These are phyloP conservation scores for Chimonanthus salicifolius DNA, from an alignment of 164 flowering plant genomes.

Conservation along the genomic window DNA sequence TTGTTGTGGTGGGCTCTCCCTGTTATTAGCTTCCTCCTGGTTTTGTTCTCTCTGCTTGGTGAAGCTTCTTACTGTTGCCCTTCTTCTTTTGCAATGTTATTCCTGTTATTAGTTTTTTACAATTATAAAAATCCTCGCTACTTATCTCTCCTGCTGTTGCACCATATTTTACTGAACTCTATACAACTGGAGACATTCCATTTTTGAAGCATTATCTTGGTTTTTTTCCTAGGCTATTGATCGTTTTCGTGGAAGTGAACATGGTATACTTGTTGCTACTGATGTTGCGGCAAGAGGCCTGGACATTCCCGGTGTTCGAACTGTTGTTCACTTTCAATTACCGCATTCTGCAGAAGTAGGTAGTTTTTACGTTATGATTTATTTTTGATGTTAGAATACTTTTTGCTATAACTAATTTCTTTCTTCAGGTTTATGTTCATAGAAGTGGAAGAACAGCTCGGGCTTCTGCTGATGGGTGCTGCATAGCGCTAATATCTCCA, in stretches of 20 bases:
- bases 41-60: too few species aligned
- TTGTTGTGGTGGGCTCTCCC: too few species aligned
- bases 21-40: too few species aligned
- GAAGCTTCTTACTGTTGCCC: too few species aligned
- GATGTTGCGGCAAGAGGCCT: conserved; percentile 98
- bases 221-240: conserved; percentile 61
- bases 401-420: not conserved
- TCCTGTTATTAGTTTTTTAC: too few species aligned
- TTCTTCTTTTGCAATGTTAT: too few species aligned
- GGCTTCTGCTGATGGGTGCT: conserved; percentile 89
- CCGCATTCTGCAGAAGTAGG: conserved; percentile 94
- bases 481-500: conserved; percentile 80
- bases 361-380: conserved; percentile 3
- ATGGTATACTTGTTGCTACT: conserved; percentile 85
- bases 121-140: too few species aligned
- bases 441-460: conserved; percentile 99
- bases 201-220: not conserved
- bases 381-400: not conserved
- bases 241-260: conserved; percentile 72
- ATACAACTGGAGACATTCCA: not conserved
- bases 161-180: too few species aligned
- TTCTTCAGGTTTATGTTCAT: conserved; percentile 79
- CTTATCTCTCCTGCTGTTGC: too few species aligned
- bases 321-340: conserved; percentile 94
- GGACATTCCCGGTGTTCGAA: conserved; percentile 88